Conservation (phyloP, 2,329 filamentous ascomycete species). For the Fusarium multiceps region DNA sequence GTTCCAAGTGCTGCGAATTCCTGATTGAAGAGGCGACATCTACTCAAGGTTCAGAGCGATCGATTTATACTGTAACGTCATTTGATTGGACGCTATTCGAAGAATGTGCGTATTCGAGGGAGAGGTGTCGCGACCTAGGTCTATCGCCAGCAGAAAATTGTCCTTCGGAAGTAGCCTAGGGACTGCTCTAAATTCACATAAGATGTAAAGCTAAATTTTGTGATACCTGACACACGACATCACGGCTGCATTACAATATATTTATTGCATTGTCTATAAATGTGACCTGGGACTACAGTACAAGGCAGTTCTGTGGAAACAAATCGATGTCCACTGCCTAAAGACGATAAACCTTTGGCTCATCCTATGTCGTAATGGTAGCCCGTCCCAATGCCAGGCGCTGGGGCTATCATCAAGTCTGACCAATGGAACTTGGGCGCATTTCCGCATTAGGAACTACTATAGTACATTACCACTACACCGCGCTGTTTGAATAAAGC, state of each 20-base stretch:
- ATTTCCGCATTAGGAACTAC: conserved; percentile 26
- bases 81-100: background rate
- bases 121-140: background rate
- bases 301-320: background rate
- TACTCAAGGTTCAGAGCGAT: background rate
- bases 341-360: background rate
- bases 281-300: background rate
- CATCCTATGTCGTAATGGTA: background rate
- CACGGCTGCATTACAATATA: background rate
- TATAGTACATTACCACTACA: background rate
- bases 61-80: background rate
- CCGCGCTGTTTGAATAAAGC: background rate
- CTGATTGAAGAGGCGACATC: background rate
- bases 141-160: background rate
- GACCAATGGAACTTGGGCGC: conserved; percentile 22
- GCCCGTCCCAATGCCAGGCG: background rate
- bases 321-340: background rate
- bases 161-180: background rate
- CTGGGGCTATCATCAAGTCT: conserved; percentile 1
- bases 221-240: background rate
- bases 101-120: background rate
- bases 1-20: background rate
- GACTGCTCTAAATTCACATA: background rate
- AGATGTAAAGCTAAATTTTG: background rate
- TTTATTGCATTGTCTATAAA: background rate